These are phyloP conservation scores for Colletotrichum musae DNA, from an alignment of 2,329 filamentous ascomycete genomes.

Conservation along the genomic window DNA sequence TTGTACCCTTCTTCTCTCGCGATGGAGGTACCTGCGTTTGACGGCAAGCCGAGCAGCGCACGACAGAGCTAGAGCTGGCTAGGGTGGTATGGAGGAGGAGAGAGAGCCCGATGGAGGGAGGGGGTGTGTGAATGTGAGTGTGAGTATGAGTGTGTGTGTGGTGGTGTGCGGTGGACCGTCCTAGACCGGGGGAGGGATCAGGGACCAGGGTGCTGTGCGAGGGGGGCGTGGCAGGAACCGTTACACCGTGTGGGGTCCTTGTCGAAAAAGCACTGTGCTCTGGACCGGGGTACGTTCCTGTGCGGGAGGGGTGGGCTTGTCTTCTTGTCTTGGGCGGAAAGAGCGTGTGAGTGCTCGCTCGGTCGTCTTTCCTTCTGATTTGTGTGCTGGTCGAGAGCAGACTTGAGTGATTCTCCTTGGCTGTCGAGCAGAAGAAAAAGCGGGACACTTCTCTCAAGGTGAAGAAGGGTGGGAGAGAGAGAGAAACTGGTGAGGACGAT, in stretches of 20 bases:
- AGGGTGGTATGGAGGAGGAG: constrained; percentile 41
- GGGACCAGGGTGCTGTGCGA: constrained; percentile 28
- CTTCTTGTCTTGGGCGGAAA: not conserved
- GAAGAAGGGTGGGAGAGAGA: constrained; percentile 15
- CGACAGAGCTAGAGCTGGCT: constrained; percentile 39
- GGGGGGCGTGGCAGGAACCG: constrained; percentile 36
- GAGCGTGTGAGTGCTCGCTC: constrained; percentile 14
- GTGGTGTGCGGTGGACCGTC: constrained; percentile 31
- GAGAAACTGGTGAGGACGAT: constrained; percentile 21
- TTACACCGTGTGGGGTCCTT: constrained; percentile 10
- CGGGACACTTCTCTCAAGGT: constrained; percentile 24
- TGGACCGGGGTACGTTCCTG: constrained; percentile 28
- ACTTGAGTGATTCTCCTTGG: constrained; percentile 21
- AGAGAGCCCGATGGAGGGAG: constrained; percentile 38
- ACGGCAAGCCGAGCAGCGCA: constrained; percentile 49
- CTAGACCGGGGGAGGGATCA: constrained; percentile 28
- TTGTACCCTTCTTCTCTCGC: constrained; percentile 63
- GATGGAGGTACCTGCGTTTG: constrained; percentile 59
- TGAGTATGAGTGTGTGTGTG: constrained; percentile 26
- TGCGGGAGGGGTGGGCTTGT: constrained; percentile 1
- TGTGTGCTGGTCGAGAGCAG: constrained; percentile 17
- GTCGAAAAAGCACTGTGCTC: constrained; percentile 27
- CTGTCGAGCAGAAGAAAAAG: constrained; percentile 22
- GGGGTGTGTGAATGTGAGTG: constrained; percentile 41
- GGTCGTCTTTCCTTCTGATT: constrained; percentile 33